Evolutionary conservation across 805 yeast genomes (phyloP).

Genomic region (Vanderwaltozyma tropicalis): DNA sequence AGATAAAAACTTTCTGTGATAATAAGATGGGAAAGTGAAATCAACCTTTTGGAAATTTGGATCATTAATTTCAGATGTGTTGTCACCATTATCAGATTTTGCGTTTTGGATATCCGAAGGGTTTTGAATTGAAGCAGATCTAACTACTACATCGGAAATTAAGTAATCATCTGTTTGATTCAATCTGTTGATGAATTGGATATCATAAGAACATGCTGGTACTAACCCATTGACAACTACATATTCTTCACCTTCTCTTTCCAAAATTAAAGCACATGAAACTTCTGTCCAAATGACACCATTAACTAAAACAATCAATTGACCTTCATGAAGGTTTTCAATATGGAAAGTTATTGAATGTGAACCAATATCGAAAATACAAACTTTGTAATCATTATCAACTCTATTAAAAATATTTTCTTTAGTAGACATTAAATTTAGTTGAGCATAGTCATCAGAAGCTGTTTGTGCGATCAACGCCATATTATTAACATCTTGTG

Average conservation of each 20-base stretch:
- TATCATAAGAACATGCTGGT: slow-evolving; percentile 54
- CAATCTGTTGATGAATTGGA: slow-evolving; percentile 34
- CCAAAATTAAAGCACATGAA: slow-evolving; percentile 34
- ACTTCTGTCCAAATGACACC: slow-evolving; percentile 65
- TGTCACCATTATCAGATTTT: slow-evolving; percentile 2
- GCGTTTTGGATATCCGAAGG: background rate
- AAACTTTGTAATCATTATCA: slow-evolving; percentile 27
- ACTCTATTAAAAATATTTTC: slow-evolving; percentile 24
- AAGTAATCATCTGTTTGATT: slow-evolving; percentile 27
- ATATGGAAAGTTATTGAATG: slow-evolving; percentile 43
- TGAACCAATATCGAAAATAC: slow-evolving; percentile 42
- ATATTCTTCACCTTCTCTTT: slow-evolving; percentile 36
- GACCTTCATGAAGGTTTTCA: slow-evolving; percentile 35
- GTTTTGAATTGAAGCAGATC: slow-evolving; percentile 23
- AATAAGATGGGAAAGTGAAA: slow-evolving; percentile 26
- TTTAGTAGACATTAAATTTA: slow-evolving; percentile 19
- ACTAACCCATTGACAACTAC: slow-evolving; percentile 56
- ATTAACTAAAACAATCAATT: slow-evolving; percentile 42
- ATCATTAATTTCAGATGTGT: slow-evolving; percentile 3
- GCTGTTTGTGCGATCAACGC: slow-evolving; percentile 28
- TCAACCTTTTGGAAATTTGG: slow-evolving; percentile 19
- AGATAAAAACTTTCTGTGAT: slow-evolving; percentile 35
- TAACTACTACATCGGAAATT: slow-evolving; percentile 32
- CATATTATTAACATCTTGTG: slow-evolving; percentile 27
- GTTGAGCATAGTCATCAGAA: slow-evolving; percentile 22